These are phyloP conservation scores for Schwanniomyces sp. DNA, from an alignment of 805 yeast genomes.

Conservation along the genomic window DNA sequence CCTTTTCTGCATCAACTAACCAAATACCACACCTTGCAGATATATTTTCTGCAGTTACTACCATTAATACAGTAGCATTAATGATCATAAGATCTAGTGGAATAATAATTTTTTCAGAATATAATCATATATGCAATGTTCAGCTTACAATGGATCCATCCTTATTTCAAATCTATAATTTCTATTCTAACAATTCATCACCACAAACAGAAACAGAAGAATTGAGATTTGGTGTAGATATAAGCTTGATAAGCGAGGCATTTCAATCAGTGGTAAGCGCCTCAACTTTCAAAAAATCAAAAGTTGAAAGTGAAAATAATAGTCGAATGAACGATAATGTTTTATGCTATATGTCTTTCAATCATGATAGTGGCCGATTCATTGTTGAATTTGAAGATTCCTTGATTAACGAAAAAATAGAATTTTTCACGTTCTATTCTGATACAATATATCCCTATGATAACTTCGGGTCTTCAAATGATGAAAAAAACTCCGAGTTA, in stretches of 20 bases:
- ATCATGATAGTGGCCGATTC: constrained; percentile 40
- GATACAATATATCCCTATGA: constrained; percentile 28
- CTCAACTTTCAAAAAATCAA: constrained; percentile 6
- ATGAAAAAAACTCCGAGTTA: constrained; percentile 9
- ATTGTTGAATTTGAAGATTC: constrained; percentile 42
- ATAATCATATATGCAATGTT: constrained; percentile 36
- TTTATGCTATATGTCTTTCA: constrained; percentile 35
- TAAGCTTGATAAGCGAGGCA: constrained; percentile 33
- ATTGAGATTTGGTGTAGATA: constrained; percentile 34
- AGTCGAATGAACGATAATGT: constrained; percentile 14
- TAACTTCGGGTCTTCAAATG: constrained; percentile 10
- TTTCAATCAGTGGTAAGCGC: constrained; percentile 28
- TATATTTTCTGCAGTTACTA: constrained; percentile 28
- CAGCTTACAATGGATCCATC: constrained; percentile 37
- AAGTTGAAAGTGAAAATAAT: constrained; percentile 1
- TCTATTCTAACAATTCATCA: constrained; percentile 9
- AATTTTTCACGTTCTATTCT: constrained; percentile 36
- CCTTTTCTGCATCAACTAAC: constrained; percentile 36
- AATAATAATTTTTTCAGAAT: constrained; percentile 32
- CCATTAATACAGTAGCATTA: constrained; percentile 34
- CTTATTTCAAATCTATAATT: constrained; percentile 30
- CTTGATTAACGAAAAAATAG: constrained; percentile 40
- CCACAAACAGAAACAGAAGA: constrained; percentile 5
- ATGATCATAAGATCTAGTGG: constrained; percentile 33
- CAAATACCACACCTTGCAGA: constrained; percentile 41